These are phyloP conservation scores for Glycyrrhiza uralensis DNA, from an alignment of 306 rosid genomes.

Conservation along the genomic window DNA sequence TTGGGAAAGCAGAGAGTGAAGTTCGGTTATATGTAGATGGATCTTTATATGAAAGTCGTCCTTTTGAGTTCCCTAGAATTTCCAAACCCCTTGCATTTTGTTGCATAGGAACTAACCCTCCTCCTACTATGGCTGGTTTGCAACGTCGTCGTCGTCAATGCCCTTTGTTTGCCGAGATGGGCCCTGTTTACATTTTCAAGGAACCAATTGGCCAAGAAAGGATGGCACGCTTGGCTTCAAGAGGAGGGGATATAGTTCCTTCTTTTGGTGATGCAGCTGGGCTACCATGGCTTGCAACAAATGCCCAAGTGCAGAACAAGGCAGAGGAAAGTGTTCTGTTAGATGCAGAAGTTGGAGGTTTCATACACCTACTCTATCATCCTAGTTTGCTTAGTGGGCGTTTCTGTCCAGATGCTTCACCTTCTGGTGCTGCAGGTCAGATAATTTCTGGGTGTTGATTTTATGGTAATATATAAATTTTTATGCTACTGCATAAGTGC, in stretches of 20 bases:
- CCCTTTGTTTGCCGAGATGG: slow-evolving; percentile 99
- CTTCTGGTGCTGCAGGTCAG: slow-evolving; percentile 89
- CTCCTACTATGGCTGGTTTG: slow-evolving; percentile 99
- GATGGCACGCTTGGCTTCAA: slow-evolving; percentile 82
- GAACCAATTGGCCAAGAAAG: slow-evolving; percentile 89
- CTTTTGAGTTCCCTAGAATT: slow-evolving; percentile 90
- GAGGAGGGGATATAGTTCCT: slow-evolving; percentile 93
- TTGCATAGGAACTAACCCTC: slow-evolving; percentile 99
- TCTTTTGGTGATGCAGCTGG: slow-evolving; percentile 96
- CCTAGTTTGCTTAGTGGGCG: slow-evolving; percentile 90
- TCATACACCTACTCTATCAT: slow-evolving; percentile 89
- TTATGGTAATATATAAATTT: slow-evolving; percentile 3
- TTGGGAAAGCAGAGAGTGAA: slow-evolving; percentile 88
- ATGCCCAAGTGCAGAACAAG: slow-evolving; percentile 55
- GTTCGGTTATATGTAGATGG: slow-evolving; percentile 86
- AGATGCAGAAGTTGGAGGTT: slow-evolving; percentile 92
- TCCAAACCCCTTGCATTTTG: slow-evolving; percentile 95
- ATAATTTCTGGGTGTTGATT: slow-evolving; percentile 31
- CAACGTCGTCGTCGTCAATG: slow-evolving; percentile 98
- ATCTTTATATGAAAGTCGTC: slow-evolving; percentile 81
- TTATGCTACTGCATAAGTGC: neutral
- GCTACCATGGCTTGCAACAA: slow-evolving; percentile 83
- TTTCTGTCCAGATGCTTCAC: slow-evolving; percentile 99
- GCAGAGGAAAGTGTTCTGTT: slow-evolving; percentile 81
- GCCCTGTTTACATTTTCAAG: slow-evolving; percentile 92